Conservation (phyloP, 2,329 filamentous ascomycete species). For the Xylaria sp. region DNA sequence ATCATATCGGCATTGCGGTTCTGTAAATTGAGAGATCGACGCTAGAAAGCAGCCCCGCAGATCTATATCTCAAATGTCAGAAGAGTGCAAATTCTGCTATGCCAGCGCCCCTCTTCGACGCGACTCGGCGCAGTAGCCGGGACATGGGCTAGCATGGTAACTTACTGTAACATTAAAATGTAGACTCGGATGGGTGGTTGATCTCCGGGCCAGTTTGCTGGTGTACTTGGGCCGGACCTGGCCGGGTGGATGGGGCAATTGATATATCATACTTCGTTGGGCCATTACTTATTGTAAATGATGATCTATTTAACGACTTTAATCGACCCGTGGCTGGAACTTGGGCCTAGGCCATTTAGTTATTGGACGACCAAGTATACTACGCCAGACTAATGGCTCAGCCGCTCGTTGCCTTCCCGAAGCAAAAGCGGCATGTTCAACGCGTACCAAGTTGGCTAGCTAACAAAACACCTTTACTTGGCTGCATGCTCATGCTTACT, state of each 20-base stretch:
- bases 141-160: too few relatives aligned
- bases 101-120: neutral
- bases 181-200: neutral
- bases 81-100: conserved; percentile 6
- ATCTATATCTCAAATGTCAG: conserved; percentile 12
- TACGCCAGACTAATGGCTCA: neutral
- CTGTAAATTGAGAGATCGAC: conserved; percentile 21
- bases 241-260: neutral
- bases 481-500: neutral
- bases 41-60: conserved; percentile 19
- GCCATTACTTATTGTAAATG: neutral
- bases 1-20: neutral
- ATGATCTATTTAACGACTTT: conserved; percentile 6
- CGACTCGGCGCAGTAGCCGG: conserved; percentile 1
- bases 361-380: neutral
- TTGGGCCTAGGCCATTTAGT: neutral
- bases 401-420: neutral
- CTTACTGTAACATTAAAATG: neutral
- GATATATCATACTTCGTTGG: neutral
- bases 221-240: neutral
- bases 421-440: neutral
- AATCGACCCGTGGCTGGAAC: conserved; percentile 6
- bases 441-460: neutral
- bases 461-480: neutral
- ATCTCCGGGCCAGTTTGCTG: conserved; percentile 3